These are phyloP conservation scores for Microsporum audouinii DNA, from an alignment of 2,329 filamentous ascomycete genomes.

Conservation along the genomic window DNA sequence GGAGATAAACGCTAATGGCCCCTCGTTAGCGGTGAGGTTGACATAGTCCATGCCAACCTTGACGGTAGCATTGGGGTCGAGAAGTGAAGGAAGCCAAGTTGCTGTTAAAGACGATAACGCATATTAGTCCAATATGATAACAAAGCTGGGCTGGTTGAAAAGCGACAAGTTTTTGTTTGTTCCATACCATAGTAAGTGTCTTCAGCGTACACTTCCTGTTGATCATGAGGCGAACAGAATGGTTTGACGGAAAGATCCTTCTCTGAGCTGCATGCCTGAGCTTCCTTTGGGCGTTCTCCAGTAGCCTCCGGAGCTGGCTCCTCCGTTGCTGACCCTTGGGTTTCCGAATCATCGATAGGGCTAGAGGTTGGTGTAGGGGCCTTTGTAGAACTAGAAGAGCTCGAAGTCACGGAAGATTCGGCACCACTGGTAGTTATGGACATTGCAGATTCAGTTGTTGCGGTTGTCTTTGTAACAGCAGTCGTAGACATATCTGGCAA, in stretches of 20 bases:
- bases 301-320: neutral
- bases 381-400: neutral
- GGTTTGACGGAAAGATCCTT: slow-evolving; percentile 9
- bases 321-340: neutral
- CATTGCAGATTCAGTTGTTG: neutral
- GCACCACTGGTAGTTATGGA: neutral
- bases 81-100: slow-evolving; percentile 28
- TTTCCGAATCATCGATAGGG: neutral
- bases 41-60: slow-evolving; percentile 25
- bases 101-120: slow-evolving; percentile 13
- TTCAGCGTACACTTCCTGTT: slow-evolving; percentile 10
- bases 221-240: slow-evolving; percentile 12
- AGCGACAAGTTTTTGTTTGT: neutral
- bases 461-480: neutral
- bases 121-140: neutral
- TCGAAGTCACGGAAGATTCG: neutral
- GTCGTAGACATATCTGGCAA: neutral
- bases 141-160: slow-evolving; percentile 5
- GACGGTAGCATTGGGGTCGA: slow-evolving; percentile 23
- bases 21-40: slow-evolving; percentile 22
- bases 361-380: neutral
- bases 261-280: slow-evolving; percentile 10
- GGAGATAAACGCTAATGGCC: slow-evolving; percentile 29
- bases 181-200: slow-evolving; percentile 13
- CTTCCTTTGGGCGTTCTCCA: slow-evolving; percentile 5